phyloP scores from a whole-genome alignment of 2,329 filamentous ascomycete species.

The Monosporascus sp. region DNA sequence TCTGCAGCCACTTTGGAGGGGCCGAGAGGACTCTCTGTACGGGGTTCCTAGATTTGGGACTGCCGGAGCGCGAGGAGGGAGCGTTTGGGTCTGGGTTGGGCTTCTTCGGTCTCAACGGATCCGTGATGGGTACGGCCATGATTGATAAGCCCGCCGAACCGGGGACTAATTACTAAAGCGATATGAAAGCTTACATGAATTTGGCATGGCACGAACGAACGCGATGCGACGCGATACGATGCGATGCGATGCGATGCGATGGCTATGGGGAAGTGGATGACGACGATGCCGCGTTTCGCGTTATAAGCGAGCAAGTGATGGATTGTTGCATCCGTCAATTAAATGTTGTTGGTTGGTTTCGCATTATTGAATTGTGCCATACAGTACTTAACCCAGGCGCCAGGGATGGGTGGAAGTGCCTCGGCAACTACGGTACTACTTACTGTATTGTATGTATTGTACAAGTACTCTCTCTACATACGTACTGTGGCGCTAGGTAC shows the following conservation, averaged over 20 bases:
- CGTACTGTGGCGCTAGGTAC: not conserved
- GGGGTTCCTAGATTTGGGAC: slow-evolving; percentile 11
- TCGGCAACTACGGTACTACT: too few relatives aligned
- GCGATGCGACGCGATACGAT: too few relatives aligned
- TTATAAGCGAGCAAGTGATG: too few relatives aligned
- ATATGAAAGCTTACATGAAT: not conserved
- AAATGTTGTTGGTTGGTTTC: too few relatives aligned
- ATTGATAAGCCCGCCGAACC: not conserved
- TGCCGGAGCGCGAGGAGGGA: not conserved
- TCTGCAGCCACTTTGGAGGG: slow-evolving; percentile 60
- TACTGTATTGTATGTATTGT: too few relatives aligned
- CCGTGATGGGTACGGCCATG: not conserved
- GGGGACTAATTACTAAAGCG: not conserved
- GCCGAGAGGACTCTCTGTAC: slow-evolving; percentile 46
- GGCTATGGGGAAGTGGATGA: not conserved
- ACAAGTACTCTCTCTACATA: too few relatives aligned
- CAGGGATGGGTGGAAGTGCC: not conserved
- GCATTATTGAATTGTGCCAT: too few relatives aligned
- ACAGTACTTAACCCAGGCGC: too few relatives aligned
- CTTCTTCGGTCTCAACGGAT: not conserved
- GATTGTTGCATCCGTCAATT: too few relatives aligned
- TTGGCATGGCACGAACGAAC: too few relatives aligned
- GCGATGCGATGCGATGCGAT: too few relatives aligned
- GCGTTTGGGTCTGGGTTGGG: not conserved
- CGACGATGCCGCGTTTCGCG: not conserved